phyloP scores from a whole-genome alignment of 352 stramenopile species.

The Pythium dissimile region DNA sequence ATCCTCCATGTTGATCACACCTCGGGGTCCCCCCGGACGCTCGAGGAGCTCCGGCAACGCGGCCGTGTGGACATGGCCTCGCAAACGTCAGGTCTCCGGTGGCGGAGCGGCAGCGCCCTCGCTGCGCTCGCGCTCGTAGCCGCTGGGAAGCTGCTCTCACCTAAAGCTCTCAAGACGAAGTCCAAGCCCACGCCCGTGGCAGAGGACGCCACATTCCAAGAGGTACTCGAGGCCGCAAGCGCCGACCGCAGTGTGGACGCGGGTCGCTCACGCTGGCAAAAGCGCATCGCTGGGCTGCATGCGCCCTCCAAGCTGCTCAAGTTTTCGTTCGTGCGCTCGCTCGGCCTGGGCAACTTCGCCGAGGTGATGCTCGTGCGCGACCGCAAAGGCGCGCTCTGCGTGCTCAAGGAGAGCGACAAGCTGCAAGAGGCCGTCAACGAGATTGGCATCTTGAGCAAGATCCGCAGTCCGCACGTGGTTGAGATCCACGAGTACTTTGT shows the following conservation, averaged over 20 bases:
- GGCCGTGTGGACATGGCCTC: not conserved
- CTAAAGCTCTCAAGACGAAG: not conserved
- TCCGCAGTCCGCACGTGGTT: constrained; percentile 63
- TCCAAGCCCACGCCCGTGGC: too few species aligned
- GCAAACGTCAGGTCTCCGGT: constrained; percentile 6
- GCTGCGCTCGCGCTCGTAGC: constrained; percentile 40
- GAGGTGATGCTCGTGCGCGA: constrained; percentile 73
- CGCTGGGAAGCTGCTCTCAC: constrained; percentile 12
- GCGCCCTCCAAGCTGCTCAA: constrained; percentile 58
- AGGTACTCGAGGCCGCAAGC: not conserved
- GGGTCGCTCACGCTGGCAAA: constrained; percentile 44
- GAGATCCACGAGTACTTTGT: constrained; percentile 75
- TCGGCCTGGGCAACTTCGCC: constrained; percentile 71
- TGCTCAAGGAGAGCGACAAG: constrained; percentile 84
- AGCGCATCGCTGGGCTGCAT: constrained; percentile 42
- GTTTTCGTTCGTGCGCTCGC: constrained; percentile 57
- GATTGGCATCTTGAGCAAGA: constrained; percentile 55
- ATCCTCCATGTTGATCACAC: constrained; percentile 37
- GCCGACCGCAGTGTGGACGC: constrained; percentile 13
- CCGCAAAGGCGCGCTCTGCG: constrained; percentile 32
- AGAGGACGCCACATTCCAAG: not conserved
- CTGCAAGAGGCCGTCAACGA: constrained; percentile 76
- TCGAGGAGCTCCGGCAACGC: constrained; percentile 25
- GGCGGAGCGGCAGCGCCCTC: constrained; percentile 41
- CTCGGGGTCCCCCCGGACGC: constrained; percentile 26